Base-by-base conservation (phyloP, 768 basidiomycete genomes). In the Asterophora parasitica region DNA sequence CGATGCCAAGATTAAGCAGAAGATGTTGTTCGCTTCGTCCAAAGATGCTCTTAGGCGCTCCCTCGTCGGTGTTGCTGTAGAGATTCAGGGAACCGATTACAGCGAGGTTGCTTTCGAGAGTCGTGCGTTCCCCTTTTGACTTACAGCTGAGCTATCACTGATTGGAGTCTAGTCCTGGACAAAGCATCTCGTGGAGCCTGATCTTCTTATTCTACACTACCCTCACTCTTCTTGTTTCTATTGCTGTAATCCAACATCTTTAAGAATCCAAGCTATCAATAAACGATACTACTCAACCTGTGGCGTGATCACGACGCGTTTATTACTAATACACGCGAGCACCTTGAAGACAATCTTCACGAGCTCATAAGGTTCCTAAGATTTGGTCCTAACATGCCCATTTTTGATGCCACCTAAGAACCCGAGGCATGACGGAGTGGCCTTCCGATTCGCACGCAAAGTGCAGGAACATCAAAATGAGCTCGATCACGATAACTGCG, bases 21-120 rank as follows among this genome's bases (percentile, higher is more conserved):
- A 94, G 83, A 97, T 97, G 93, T 58, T 96, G 57, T 87, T 80
- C 69, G 86, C 95, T 2, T 84, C 91, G 13, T 97, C 94, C 44
- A 85, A 81, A 62, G 88, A 92, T 20, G 84, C 84, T 4, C 69
- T 99, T 54, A 78, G 80, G 59, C 79, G 77, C 45, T 62, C 77
- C 27, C 77, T 98, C 23, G 79, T 78, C 19, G 95, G 93, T 46
- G 76, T 96, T 55, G 73, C 78, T 4, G 62, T 78, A 39, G 92
- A 96, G 64, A 75, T 98, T 46, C 94, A 97, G 66, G 93, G 81
- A 48, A 93, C 88, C 36, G 92, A 92, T 36, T 69, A 49, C 50
- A 71, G 69, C 44, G 92, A 97, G 65, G 76, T 96, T 55, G 74
- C 80, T 19, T 71, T 81, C 58, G 82, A 88, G 28, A 71, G 64